Base-by-base conservation (phyloP, 805 yeast species). In the Metschnikowia baotianmanensis region DNA sequence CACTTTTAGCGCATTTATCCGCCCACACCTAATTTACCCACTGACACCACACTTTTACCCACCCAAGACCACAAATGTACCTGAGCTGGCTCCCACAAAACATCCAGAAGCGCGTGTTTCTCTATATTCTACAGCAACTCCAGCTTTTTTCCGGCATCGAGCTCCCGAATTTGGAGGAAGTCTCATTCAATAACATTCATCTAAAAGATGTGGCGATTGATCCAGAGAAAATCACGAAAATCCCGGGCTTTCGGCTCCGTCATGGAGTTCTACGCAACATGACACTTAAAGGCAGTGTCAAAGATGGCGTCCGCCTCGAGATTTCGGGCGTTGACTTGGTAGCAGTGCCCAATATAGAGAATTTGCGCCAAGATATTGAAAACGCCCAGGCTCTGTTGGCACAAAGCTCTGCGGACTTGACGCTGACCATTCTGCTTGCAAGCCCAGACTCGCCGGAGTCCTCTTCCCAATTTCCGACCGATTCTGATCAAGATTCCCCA, bases 141-240 rank as follows among this genome's bases (percentile, higher is more conserved):
- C 80, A 90, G 12, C 64, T 90, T 30, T 86, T 90, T 55, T 84
- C 96, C 1, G 85, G 83, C 50, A 76, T 89, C 17, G 95, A 89
- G 59, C 68, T 88, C 15, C 83, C 88, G 15, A 84, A 88, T 55
- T 60, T 90, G 38, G 93, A 88, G 45, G 70, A 69, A 54, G 88
- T 90, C 0, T 82, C 95, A 5, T 64, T 86, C 67, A 59, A 74
- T 72, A 59, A 69, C 67, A 43, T 72, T 76, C 61, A 63, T 10
- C 56, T 70, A 13, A 72, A 76, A 32, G 82, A 86, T 58, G 77
- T 90, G 8, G 72, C 80, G 35, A 62, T 90, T 22, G 91, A 85
- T 55, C 80, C 87, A 0, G 87, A 83, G 22, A 83, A 80, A 42
- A 68, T 87, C 31, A 71, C 71, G 8, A 69, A 72, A 43, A 54